Percentiles rank a stretch among this genome's conserved stretches.
Evolutionary conservation across 1,284 basidiomycete genomes (phyloP).

Genomic region (Heterobasidion irregulare): DNA sequence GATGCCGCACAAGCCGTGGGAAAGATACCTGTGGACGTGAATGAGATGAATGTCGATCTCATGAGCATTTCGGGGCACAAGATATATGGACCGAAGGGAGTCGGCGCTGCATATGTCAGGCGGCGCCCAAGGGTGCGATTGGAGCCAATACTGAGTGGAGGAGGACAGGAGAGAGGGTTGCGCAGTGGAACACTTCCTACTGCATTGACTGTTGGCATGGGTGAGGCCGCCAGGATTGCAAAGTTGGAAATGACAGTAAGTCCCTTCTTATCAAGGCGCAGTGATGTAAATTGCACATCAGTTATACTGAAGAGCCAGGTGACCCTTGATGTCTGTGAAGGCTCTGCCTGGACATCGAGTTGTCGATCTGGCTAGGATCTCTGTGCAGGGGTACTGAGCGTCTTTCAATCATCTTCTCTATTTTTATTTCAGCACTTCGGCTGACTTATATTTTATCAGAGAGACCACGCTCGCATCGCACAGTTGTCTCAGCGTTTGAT

Average conservation of each 20-base stretch:
- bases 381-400: conserved; percentile 88
- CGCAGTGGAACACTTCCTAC: conserved; percentile 91
- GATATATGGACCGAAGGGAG: conserved; percentile 96
- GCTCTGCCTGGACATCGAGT: conserved; percentile 8
- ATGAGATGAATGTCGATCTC: conserved; percentile 92
- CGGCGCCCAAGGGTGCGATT: conserved; percentile 88
- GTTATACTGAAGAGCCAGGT: conserved; percentile 20
- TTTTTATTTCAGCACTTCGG: conserved; percentile 2
- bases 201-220: conserved; percentile 87
- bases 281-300: conserved; percentile 43
- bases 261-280: conserved; percentile 18
- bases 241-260: conserved; percentile 89
- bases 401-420: conserved; percentile 2
- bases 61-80: conserved; percentile 98
- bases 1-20: conserved; percentile 97
- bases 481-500: conserved; percentile 80
- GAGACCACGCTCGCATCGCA: conserved; percentile 78
- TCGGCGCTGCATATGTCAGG: conserved; percentile 93
- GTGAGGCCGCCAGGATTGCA: conserved; percentile 92
- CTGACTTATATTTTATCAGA: conserved; percentile 35
- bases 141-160: conserved; percentile 93
- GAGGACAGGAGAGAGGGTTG: conserved; percentile 95
- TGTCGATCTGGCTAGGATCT: conserved; percentile 54
- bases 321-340: conserved; percentile 7
- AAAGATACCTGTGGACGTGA: conserved; percentile 88